Evolutionary conservation across 2,329 filamentous ascomycete species (phyloP), one percentile per base, ranked within the genome.

Genomic region (Madurella fahalii): DNA sequence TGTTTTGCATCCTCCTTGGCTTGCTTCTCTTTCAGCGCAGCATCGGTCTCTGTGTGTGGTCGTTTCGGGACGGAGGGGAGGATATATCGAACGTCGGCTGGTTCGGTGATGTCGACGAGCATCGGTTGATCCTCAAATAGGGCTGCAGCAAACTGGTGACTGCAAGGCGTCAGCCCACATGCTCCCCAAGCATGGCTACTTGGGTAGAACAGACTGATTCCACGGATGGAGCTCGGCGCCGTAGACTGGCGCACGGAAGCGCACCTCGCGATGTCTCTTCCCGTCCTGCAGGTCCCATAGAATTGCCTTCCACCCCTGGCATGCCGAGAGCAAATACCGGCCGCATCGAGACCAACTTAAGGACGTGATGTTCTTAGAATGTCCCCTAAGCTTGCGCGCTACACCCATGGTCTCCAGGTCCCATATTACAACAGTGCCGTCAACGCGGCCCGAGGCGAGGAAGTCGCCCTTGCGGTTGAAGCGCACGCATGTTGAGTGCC

Each of bases 321-420:
- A 95, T 11, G 91, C 89, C 55, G 90, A 96, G 54, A 99, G 81
- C 50, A 99, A 78, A 71, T 96, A 97, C 61, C 90, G 83, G 25
- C 94, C 93, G 72, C 91, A 90, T 64, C 87, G 82, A 50, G 93
- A 96, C 94, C 94, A 99, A 75, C 92, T 95, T 57, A 99, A 73
- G 49, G 90, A 96, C 64, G 95, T 93, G 54, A 99, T 92, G 68
- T 94, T 93, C 67, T 90, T 86, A 48, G 89, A 95, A 73, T 99
- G 94, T 12, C 93, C 94, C 61, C 90, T 85, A 60, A 99, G 77
- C 74, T 97, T 99, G 67, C 91, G 87, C 55, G 94, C 94, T 4
- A 97, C 90, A 39, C 94, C 93, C 79, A 95, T 95, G 9, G 95
- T 99, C 73, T 99, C 95, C 47, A 97, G 84, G 68, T 99, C 94